Conservation (phyloP, 140 eudicot genomes). For the Bidens hawaiensis region DNA sequence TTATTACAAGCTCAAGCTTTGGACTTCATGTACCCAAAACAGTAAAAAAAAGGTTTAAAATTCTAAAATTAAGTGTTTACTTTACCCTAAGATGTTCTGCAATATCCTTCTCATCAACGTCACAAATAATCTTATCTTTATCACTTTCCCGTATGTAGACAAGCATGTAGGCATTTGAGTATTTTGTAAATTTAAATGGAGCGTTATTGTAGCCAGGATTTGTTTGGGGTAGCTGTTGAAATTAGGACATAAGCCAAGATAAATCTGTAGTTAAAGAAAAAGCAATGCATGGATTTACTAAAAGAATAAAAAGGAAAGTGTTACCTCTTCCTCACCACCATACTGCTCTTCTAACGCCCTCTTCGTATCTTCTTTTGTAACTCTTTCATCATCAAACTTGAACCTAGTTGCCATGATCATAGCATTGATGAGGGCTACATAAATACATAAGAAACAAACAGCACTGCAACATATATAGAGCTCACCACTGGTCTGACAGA, state of each 20-base stretch:
- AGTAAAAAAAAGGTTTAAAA: conserved; percentile 3
- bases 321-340: conserved; percentile 71
- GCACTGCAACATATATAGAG: not conserved
- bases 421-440: not conserved
- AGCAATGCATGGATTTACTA: not conserved
- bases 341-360: conserved; percentile 65
- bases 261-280: not conserved
- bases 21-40: conserved; percentile 1
- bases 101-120: conserved; percentile 57
- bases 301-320: not conserved
- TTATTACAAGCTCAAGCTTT: conserved; percentile 1
- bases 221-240: conserved; percentile 52
- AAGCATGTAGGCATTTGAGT: conserved; percentile 71
- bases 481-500: conserved; percentile 68
- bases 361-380: conserved; percentile 57
- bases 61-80: conserved; percentile 3
- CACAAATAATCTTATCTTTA: conserved; percentile 52
- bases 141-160: conserved; percentile 59
- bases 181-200: conserved; percentile 58
- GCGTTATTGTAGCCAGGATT: conserved; percentile 55
- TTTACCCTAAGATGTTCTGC: conserved; percentile 59
- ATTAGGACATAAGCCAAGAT: conserved; percentile 9
- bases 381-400: conserved; percentile 66
- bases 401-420: conserved; percentile 29
- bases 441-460: not conserved